Conservation (phyloP, 2,329 filamentous ascomycete species). For the Cercospora sojina region DNA sequence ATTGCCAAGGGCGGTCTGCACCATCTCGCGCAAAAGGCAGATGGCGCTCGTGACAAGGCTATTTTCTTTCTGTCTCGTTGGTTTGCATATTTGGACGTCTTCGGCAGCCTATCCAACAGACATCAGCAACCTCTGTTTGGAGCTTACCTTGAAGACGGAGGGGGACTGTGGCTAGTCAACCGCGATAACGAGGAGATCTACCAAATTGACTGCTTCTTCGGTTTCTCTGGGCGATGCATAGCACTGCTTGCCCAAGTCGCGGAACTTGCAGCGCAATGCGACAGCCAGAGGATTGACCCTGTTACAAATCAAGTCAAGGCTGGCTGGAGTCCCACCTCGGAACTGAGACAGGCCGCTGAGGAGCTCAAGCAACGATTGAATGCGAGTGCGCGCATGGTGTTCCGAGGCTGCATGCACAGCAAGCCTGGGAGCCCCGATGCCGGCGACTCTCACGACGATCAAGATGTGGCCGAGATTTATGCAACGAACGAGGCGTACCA, state of each 20-base stretch:
- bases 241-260: constrained; percentile 70
- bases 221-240: constrained; percentile 71
- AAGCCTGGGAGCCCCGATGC: constrained; percentile 41
- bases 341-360: constrained; percentile 57
- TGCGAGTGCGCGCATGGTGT: constrained; percentile 49
- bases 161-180: constrained; percentile 38
- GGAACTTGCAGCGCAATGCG: constrained; percentile 67
- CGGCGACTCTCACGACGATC: constrained; percentile 41
- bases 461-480: constrained; percentile 63
- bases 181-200: constrained; percentile 44
- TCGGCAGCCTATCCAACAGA: constrained; percentile 64
- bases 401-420: constrained; percentile 46
- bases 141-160: constrained; percentile 42
- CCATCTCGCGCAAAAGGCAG: constrained; percentile 39
- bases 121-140: constrained; percentile 45
- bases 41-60: constrained; percentile 53
- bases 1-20: constrained; percentile 62
- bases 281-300: constrained; percentile 61
- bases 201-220: constrained; percentile 76
- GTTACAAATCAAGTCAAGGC: constrained; percentile 49
- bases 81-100: constrained; percentile 80
- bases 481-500: constrained; percentile 78
- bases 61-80: constrained; percentile 75
- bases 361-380: constrained; percentile 62
- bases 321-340: constrained; percentile 59